phyloP scores from a whole-genome alignment of 176 grass and related monocot species.

The Oryza meridionalis region DNA sequence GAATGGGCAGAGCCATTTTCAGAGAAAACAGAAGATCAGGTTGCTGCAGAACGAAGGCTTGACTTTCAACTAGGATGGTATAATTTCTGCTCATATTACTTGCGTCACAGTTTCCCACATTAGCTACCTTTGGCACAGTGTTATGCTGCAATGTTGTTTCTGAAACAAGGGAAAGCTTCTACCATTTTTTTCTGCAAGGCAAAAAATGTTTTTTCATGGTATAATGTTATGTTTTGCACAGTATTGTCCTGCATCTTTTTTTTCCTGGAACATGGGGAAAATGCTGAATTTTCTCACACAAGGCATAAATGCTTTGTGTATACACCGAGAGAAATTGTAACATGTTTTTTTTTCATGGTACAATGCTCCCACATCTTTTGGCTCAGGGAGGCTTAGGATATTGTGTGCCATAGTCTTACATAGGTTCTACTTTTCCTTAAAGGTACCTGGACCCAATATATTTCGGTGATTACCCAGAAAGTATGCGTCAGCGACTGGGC shows the following conservation, averaged over 20 bases:
- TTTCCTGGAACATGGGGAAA: not conserved
- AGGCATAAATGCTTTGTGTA: not conserved
- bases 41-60: constrained; percentile 72
- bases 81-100: not conserved
- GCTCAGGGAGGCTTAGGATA: constrained; percentile 5
- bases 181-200: not conserved
- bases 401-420: not conserved
- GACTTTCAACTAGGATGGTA: constrained; percentile 99
- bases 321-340: not conserved
- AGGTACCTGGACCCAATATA: constrained; percentile 97
- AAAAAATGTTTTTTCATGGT: not conserved
- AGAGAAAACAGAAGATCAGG: constrained; percentile 72
- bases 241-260: not conserved
- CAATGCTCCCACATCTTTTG: not conserved
- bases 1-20: constrained; percentile 97
- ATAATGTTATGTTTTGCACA: not conserved
- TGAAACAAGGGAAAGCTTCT: not conserved
- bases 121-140: not conserved
- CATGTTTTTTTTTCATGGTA: not conserved
- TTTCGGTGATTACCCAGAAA: constrained; percentile 90
- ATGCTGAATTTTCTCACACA: not conserved
- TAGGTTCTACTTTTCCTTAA: constrained; percentile 20
- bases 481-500: constrained; percentile 77
- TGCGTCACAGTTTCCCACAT: not conserved
- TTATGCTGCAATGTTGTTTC: not conserved